Conservation (phyloP, 1,139 yeast genomes). For the Candida pseudoviswanathii region DNA sequence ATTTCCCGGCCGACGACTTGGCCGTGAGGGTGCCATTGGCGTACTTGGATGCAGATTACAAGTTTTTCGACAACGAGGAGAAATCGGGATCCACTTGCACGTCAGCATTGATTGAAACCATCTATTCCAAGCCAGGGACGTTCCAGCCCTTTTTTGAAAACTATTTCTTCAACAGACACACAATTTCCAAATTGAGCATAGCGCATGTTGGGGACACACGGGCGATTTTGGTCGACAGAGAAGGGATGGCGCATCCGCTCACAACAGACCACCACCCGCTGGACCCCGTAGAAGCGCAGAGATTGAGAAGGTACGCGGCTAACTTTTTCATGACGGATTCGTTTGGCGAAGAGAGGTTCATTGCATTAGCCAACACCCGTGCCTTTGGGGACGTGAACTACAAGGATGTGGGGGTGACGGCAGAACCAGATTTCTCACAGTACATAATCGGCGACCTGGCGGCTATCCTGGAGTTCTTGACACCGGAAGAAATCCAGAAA, state of each 20-base stretch:
- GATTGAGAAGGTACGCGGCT: constrained; percentile 72
- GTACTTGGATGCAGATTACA: constrained; percentile 62
- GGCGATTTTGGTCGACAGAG: constrained; percentile 75
- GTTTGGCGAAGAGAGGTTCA: constrained; percentile 88
- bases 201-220: constrained; percentile 97
- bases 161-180: constrained; percentile 69
- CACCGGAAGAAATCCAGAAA: constrained; percentile 40
- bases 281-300: constrained; percentile 71
- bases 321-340: constrained; percentile 83
- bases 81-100: constrained; percentile 86
- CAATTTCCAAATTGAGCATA: constrained; percentile 70
- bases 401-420: constrained; percentile 81
- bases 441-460: constrained; percentile 59
- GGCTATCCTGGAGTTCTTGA: constrained; percentile 34
- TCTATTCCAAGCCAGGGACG: constrained; percentile 37
- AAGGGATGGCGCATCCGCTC: constrained; percentile 77
- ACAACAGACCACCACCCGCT: constrained; percentile 88
- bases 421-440: constrained; percentile 87
- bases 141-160: constrained; percentile 36
- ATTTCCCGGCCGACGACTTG: constrained; percentile 48
- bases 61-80: constrained; percentile 32
- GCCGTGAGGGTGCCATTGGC: constrained; percentile 62
- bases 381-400: constrained; percentile 87
- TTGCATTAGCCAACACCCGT: constrained; percentile 86
- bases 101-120: constrained; percentile 64